Evolutionary conservation across 202 grass and related monocot genomes (phyloP).

Genomic region (Dendrocalamus latiflorus): DNA sequence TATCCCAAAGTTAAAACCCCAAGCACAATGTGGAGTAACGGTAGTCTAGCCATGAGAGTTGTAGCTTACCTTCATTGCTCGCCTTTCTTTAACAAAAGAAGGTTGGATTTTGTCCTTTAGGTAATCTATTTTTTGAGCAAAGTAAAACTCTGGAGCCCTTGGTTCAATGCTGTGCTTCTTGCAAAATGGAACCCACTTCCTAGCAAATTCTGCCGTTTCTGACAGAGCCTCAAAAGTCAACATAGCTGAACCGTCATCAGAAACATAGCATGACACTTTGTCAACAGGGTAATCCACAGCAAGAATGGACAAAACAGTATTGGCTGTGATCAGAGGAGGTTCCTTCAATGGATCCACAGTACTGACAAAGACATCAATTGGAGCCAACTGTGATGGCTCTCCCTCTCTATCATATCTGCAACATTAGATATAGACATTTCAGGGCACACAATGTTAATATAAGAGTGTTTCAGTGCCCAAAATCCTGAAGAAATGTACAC

Average conservation of each 20-base stretch:
- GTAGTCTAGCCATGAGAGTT: constrained; percentile 1
- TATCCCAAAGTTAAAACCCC: constrained; percentile 1
- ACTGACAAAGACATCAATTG: constrained; percentile 98
- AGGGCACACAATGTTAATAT: constrained; percentile 7
- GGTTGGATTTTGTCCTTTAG: constrained; percentile 96
- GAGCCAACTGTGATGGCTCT: constrained; percentile 83
- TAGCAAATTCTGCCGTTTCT: constrained; percentile 90
- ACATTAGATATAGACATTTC: constrained; percentile 21
- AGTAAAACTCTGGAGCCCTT: constrained; percentile 97
- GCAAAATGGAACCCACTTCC: constrained; percentile 91
- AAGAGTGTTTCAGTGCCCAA: neutral
- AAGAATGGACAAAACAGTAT: constrained; percentile 95
- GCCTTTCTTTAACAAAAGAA: constrained; percentile 95
- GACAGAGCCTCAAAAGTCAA: constrained; percentile 83
- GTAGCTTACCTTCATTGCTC: constrained; percentile 94
- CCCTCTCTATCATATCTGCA: constrained; percentile 92
- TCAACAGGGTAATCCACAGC: constrained; percentile 89
- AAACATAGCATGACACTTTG: constrained; percentile 92
- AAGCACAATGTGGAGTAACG: constrained; percentile 1
- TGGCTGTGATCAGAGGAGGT: constrained; percentile 87
- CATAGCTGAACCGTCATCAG: constrained; percentile 98
- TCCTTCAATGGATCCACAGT: constrained; percentile 93
- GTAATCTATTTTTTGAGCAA: constrained; percentile 98
- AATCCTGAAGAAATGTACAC: constrained; percentile 6
- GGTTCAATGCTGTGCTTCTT: constrained; percentile 94